phyloP scores from a whole-genome alignment of 768 basidiomycete species.

The Trametes elegans region DNA sequence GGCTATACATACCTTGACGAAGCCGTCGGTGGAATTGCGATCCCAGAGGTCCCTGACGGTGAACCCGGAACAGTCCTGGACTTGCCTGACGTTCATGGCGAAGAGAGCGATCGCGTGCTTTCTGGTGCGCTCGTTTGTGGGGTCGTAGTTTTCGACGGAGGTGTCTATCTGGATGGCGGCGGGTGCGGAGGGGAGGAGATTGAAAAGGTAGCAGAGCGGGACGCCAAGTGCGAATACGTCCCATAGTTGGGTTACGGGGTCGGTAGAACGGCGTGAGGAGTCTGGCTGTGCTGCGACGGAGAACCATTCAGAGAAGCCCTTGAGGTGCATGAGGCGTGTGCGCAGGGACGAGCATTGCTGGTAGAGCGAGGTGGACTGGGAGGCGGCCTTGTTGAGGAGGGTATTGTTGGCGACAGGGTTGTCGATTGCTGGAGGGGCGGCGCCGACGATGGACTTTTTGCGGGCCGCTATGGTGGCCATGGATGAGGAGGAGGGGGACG shows the following conservation, averaged over 20 bases:
- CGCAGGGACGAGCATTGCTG: slow-evolving; percentile 86
- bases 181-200: slow-evolving; percentile 65
- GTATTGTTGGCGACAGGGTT: slow-evolving; percentile 76
- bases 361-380: slow-evolving; percentile 84
- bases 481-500: slow-evolving; percentile 18
- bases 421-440: slow-evolving; percentile 63
- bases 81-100: slow-evolving; percentile 79
- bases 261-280: slow-evolving; percentile 70
- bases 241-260: slow-evolving; percentile 94
- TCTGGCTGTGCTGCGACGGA: slow-evolving; percentile 47
- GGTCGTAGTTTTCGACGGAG: slow-evolving; percentile 60
- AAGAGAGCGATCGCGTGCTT: slow-evolving; percentile 91
- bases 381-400: slow-evolving; percentile 89
- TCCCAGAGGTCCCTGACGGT: slow-evolving; percentile 91
- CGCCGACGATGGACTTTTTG: slow-evolving; percentile 41
- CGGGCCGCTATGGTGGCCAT: slow-evolving; percentile 57
- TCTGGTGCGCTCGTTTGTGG: slow-evolving; percentile 77
- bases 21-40: slow-evolving; percentile 86
- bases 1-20: slow-evolving; percentile 76
- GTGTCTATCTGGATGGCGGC: slow-evolving; percentile 55
- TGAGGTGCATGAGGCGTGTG: slow-evolving; percentile 73
- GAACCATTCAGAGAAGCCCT: slow-evolving; percentile 71
- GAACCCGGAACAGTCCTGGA: slow-evolving; percentile 77
- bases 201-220: slow-evolving; percentile 94
- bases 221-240: slow-evolving; percentile 91